Base-by-base conservation (phyloP, 2,329 filamentous ascomycete genomes). In the Ophiostoma sp. region DNA sequence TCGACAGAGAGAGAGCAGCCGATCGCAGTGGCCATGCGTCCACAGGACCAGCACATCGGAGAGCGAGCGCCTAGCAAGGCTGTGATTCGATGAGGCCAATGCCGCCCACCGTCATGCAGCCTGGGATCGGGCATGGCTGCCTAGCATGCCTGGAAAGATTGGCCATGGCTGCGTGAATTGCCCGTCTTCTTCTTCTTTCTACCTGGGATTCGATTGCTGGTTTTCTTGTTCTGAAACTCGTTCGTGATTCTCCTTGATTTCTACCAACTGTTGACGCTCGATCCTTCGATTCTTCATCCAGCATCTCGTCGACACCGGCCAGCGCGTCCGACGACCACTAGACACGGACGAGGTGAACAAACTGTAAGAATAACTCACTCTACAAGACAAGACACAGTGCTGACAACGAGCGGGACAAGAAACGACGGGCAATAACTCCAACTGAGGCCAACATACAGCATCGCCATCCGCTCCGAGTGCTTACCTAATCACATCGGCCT, bases 101-200 rank as follows among this genome's bases (percentile, higher is more conserved):
- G 55, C 55, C 55, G 27, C 27, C 27, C 27, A 27, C 27, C 55
- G 5, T 60, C 11, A 60, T 38, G 55, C 55, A 36, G 55, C 38
- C 55, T 60, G 55, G 14, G 55, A 60, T 60, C 55, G 38, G 9
- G 27, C 55, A 60, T 60, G 55, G 55, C 55, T 60, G 55, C 55
- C 55, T 58, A 58, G 52, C 52, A 36, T 38, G 52, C 52, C 18
- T 36, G 14, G 55, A 55, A 27, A 27, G 27, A 27, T 3, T 44
- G 42, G 11, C 42, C 11, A 12, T 44, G 42, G 42, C 42, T 44
- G 42, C 6, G 2, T 44, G 2, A 3, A 44, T 12, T 44, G 42
- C 42, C 7, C 42, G 6, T 44, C 42, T 44, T 7, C 11, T 44
- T 44, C 42, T 44, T 44, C 42, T 44, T 6, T 44, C 42, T 52